Percentiles rank a stretch among this genome's conserved stretches.
Evolutionary conservation across 441 rosid genomes (phyloP).

Genomic region (Sinapis alba): DNA sequence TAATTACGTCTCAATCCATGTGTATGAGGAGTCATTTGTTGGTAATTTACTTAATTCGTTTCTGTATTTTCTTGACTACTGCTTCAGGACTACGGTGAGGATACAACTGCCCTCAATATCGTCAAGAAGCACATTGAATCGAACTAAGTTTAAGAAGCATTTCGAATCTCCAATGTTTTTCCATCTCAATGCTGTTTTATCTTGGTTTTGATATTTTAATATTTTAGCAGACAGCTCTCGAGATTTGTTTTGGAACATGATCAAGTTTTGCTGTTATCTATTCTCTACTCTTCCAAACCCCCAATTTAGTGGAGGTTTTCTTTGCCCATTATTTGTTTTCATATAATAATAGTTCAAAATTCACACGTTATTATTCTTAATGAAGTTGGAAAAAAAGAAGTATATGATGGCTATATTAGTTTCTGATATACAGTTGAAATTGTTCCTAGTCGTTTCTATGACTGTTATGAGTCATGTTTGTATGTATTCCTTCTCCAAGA

Average conservation of each 20-base stretch:
- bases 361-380: not conserved
- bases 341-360: not conserved
- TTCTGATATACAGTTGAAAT: not conserved
- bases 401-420: too few species aligned
- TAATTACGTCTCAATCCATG: not conserved
- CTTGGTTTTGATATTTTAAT: conserved; percentile 1
- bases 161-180: conserved; percentile 17
- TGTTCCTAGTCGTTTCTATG: not conserved
- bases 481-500: too few species aligned
- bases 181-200: conserved; percentile 2
- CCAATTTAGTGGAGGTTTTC: not conserved
- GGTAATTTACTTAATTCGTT: not conserved
- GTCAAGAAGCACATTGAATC: conserved; percentile 44
- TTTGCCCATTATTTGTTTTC: not conserved
- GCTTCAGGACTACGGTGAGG: conserved; percentile 47
- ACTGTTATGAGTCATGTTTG: too few species aligned
- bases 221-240: conserved; percentile 3
- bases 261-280: conserved; percentile 33
- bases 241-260: not conserved
- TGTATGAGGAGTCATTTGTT: not conserved
- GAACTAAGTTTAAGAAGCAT: conserved; percentile 26
- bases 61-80: not conserved
- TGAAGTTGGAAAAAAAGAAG: not conserved
- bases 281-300: conserved; percentile 14
- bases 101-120: conserved; percentile 42